Conservation (phyloP, 2,329 filamentous ascomycete genomes). For the Xylaria sp. region DNA sequence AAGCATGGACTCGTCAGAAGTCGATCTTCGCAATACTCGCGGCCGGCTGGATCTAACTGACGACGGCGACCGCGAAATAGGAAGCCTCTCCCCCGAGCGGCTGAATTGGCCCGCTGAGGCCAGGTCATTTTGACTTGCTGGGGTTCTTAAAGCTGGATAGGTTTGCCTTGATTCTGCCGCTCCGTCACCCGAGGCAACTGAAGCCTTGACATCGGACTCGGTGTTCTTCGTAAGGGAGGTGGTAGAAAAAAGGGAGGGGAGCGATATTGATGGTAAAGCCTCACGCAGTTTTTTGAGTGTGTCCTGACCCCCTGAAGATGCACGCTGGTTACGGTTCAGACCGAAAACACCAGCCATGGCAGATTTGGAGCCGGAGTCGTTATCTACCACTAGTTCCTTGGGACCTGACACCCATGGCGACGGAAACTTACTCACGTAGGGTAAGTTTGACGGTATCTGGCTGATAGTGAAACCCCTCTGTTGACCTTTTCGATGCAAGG, state of each 20-base stretch:
- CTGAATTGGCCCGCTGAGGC: slow-evolving; percentile 4
- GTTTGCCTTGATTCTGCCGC: slow-evolving; percentile 28
- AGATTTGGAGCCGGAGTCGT: slow-evolving; percentile 42
- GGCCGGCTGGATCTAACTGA: slow-evolving; percentile 37
- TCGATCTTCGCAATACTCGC: slow-evolving; percentile 60
- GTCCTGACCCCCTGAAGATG: slow-evolving; percentile 62
- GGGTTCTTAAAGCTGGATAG: slow-evolving; percentile 9
- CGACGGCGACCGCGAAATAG: slow-evolving; percentile 33
- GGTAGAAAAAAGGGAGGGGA: slow-evolving; percentile 52
- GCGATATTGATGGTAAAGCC: slow-evolving; percentile 60
- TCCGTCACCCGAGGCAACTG: slow-evolving; percentile 31
- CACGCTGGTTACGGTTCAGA: slow-evolving; percentile 54
- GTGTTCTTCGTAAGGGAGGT: slow-evolving; percentile 38
- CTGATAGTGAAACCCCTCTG: slow-evolving; percentile 39
- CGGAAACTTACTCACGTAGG: slow-evolving; percentile 34
- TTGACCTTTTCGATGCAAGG: slow-evolving; percentile 29
- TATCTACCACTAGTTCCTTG: slow-evolving; percentile 45
- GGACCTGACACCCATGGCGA: slow-evolving; percentile 51
- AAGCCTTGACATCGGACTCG: slow-evolving; percentile 31
- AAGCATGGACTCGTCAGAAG: slow-evolving; percentile 80
- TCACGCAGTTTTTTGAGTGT: slow-evolving; percentile 63
- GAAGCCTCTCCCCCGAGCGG: slow-evolving; percentile 21
- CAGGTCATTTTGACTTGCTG: slow-evolving; percentile 19
- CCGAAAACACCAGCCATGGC: slow-evolving; percentile 54
- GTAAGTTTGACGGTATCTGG: slow-evolving; percentile 33